Evolutionary conservation across 495 filamentous ascomycete species (phyloP).

Genomic region (Penicillium chermesinum): DNA sequence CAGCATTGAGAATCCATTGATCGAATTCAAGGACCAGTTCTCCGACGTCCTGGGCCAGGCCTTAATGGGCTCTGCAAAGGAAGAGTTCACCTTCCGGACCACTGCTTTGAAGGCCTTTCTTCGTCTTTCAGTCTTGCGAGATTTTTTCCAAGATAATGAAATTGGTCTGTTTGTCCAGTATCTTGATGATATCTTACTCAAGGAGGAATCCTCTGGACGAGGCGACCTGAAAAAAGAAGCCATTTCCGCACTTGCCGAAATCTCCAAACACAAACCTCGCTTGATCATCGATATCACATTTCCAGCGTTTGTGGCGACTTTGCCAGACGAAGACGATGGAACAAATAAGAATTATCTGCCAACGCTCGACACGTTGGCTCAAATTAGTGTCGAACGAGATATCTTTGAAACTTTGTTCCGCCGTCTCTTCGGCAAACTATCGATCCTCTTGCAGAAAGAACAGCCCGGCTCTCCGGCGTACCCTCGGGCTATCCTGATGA

Average conservation of each 20-base stretch:
- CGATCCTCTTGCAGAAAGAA: constrained; percentile 51
- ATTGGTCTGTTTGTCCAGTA: constrained; percentile 61
- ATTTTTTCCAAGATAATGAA: constrained; percentile 59
- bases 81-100: constrained; percentile 62
- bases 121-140: constrained; percentile 49
- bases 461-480: constrained; percentile 47
- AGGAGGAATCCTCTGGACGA: constrained; percentile 51
- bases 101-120: constrained; percentile 56
- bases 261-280: constrained; percentile 62
- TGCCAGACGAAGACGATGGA: constrained; percentile 55
- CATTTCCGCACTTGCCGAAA: constrained; percentile 56
- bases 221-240: constrained; percentile 58
- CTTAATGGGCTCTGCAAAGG: constrained; percentile 54
- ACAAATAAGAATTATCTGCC: constrained; percentile 43
- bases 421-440: constrained; percentile 62
- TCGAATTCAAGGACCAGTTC: constrained; percentile 55
- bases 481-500: constrained; percentile 55
- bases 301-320: constrained; percentile 65
- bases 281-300: constrained; percentile 67
- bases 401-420: constrained; percentile 67
- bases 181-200: constrained; percentile 59
- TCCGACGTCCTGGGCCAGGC: constrained; percentile 57
- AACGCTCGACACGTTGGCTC: constrained; percentile 62
- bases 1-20: constrained; percentile 46
- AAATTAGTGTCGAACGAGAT: constrained; percentile 58